Evolutionary conservation across 257 asterid species (phyloP).

Genomic region (Henckelia pumila): DNA sequence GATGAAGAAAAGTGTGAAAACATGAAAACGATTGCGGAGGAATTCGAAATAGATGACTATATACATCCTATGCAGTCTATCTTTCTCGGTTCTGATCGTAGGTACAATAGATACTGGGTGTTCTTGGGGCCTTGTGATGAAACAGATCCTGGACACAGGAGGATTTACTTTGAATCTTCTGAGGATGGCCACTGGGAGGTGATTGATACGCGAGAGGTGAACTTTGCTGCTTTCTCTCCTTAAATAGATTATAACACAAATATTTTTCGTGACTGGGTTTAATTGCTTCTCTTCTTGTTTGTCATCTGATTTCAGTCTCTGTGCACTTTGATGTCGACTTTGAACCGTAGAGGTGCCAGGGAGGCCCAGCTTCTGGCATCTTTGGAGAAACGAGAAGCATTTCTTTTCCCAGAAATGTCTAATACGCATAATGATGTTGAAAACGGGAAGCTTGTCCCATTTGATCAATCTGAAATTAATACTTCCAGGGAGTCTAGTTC

Average conservation of each 20-base stretch:
- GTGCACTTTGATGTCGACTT: conserved; percentile 51
- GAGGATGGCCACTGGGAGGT: conserved; percentile 99
- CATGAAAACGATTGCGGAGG: conserved; percentile 38
- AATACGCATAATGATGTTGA: conserved; percentile 36
- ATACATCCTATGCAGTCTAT: conserved; percentile 95
- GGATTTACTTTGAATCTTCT: conserved; percentile 95
- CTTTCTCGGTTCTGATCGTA: conserved; percentile 93
- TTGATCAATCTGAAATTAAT: conserved; percentile 51
- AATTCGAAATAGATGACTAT: conserved; percentile 41
- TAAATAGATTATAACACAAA: background rate
- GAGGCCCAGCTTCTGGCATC: conserved; percentile 84
- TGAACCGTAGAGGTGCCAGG: conserved; percentile 81
- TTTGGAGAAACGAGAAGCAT: conserved; percentile 53
- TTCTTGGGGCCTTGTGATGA: conserved; percentile 97
- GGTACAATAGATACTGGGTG: conserved; percentile 97
- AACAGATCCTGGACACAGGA: conserved; percentile 89
- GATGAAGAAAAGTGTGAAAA: conserved; percentile 37
- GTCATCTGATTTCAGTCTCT: conserved; percentile 52
- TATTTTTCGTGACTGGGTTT: conserved; percentile 20
- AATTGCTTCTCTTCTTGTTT: conserved; percentile 26
- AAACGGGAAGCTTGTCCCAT: conserved; percentile 32
- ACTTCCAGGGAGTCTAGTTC: conserved; percentile 76
- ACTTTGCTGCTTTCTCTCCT: conserved; percentile 19
- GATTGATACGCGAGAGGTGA: conserved; percentile 83
- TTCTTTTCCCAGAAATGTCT: conserved; percentile 58